phyloP scores from a whole-genome alignment of 768 basidiomycete genomes.

The Xanthoconium stramineum region DNA sequence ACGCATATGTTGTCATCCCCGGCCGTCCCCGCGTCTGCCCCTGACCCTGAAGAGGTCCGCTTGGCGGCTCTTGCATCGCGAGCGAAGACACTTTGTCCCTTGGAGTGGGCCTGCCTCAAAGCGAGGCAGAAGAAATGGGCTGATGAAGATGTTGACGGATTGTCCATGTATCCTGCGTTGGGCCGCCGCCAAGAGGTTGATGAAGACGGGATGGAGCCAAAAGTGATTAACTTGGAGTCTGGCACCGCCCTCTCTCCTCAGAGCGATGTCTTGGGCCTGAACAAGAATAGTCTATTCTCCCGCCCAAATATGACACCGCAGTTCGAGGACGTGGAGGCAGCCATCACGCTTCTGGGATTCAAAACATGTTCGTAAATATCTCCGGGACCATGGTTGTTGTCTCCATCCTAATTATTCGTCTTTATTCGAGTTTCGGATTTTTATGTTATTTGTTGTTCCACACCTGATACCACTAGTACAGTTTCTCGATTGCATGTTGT shows the following conservation, averaged over 20 bases:
- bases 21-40: conserved; percentile 14
- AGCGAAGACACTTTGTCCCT: conserved; percentile 46
- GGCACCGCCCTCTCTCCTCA: conserved; percentile 8
- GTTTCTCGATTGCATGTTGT: no score
- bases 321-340: conserved; percentile 35
- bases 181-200: conserved; percentile 3
- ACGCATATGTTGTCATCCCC: conserved; percentile 31
- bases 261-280: neutral
- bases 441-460: conserved; percentile 4
- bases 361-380: conserved; percentile 17
- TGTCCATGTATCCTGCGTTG: conserved; percentile 8
- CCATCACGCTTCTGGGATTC: conserved; percentile 36
- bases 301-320: conserved; percentile 11
- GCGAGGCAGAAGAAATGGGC: conserved; percentile 31
- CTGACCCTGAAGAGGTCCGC: conserved; percentile 25
- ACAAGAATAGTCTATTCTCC: neutral
- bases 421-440: conserved; percentile 19
- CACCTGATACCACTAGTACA: neutral
- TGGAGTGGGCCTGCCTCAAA: conserved; percentile 74
- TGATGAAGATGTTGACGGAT: conserved; percentile 21
- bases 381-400: conserved; percentile 8
- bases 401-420: conserved; percentile 28
- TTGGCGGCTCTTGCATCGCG: conserved; percentile 28
- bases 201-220: conserved; percentile 13
- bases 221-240: conserved; percentile 16